Evolutionary conservation across 768 basidiomycete species (phyloP), one percentile per base, ranked within the genome.

Genomic region (Boletus patriciae): DNA sequence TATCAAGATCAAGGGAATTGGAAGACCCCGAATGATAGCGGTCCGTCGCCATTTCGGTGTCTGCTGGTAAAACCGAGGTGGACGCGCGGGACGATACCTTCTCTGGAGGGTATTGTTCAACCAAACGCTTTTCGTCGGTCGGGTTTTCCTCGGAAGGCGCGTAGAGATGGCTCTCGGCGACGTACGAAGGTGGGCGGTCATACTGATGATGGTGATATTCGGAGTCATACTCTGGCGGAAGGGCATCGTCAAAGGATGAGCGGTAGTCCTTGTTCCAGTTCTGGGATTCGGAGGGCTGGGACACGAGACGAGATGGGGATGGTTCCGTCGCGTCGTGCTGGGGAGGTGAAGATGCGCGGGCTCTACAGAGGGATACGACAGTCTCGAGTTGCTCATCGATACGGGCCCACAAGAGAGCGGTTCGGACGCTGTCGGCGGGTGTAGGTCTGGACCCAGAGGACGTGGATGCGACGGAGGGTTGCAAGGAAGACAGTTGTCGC

Each of bases 1-100:
- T 79, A 62, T 97, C 94, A 19, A 98, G 77, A 69, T 98, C 96
- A 66, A 90, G 73, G 49, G 84, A 75, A 84, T 87, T 47, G 34
- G 59, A 55, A 38, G 57, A 42, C 6, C 19, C 11, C 11, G 52
- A 10, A 13, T 19, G 56, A 0, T 40, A 29, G 21, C 11, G 56
- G 9, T 66, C 57, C 12, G 18, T 13, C 9, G 38, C 15, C 4
- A 43, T 40, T 46, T 50, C 53, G 1, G 40, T 25, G 2, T 43
- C 34, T 19, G 31, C 38, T 7, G 33, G 49, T 16, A 25, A 13
- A 23, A 15, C 11, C 11, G 49, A 59, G 19, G 52, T 43, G 4
- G 52, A 63, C 21, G 48, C 55, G 5, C 21, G 43, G 5, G 45
- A 50, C 5, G 57, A 59, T 0, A 42, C 40, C 34, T 73, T 71